A percentile compares a stretch with the other conserved stretches of the same genome.
Conservation (phyloP, 208 protist species). For the Trypanosoma theileri region DNA sequence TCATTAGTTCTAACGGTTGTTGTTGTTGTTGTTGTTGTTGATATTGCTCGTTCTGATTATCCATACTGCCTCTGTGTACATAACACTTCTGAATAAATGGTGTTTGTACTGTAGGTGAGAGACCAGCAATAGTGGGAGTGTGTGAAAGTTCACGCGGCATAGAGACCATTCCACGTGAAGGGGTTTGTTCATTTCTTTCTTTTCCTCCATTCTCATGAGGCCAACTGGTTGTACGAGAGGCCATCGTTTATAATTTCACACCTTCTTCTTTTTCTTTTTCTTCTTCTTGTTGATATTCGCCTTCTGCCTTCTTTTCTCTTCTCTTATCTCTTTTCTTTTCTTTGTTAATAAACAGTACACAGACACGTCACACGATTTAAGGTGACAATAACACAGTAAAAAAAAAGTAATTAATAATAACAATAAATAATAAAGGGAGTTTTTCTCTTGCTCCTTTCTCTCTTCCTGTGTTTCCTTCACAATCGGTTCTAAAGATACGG, state of each 20-base stretch:
- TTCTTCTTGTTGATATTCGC: not conserved
- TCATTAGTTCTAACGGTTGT: constrained; percentile 67
- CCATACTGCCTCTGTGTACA: constrained; percentile 13
- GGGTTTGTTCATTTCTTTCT: constrained; percentile 12
- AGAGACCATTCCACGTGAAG: constrained; percentile 35
- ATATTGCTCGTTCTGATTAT: not conserved
- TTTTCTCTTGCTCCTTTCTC: too few relatives aligned
- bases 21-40: constrained; percentile 46
- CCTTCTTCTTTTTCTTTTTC: constrained; percentile 12
- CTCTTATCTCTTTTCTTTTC: too few relatives aligned
- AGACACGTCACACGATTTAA: too few relatives aligned
- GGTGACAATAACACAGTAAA: too few relatives aligned
- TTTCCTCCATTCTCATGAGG: not conserved
- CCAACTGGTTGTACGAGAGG: not conserved
- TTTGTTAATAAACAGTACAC: too few relatives aligned
- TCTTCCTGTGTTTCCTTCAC: too few relatives aligned
- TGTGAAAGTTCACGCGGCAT: constrained; percentile 75
- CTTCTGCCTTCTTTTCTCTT: not conserved
- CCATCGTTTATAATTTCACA: too few relatives aligned
- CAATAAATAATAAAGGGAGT: too few relatives aligned
- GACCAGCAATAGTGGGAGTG: constrained; percentile 61
- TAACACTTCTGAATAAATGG: constrained; percentile 76
- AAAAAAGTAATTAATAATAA: too few relatives aligned
- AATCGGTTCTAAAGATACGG: too few relatives aligned
- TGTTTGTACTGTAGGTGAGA: constrained; percentile 63